Evolutionary conservation across 768 basidiomycete species (phyloP).

Genomic region (Phylloporus arenicola): DNA sequence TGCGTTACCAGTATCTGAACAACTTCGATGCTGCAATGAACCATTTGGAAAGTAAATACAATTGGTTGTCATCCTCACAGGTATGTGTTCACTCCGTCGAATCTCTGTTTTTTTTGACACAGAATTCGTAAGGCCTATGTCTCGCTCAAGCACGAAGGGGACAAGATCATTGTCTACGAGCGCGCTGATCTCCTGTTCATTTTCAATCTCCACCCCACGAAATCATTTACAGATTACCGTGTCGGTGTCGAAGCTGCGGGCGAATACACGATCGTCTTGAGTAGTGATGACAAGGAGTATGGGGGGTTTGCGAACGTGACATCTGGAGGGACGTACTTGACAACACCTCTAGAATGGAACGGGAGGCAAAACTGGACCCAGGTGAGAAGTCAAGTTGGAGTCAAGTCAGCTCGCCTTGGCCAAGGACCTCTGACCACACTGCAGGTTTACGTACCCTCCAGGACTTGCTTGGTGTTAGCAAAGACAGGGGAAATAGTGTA

Average conservation of each 20-base stretch:
- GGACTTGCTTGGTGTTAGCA: constrained; percentile 30
- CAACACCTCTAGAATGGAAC: constrained; percentile 88
- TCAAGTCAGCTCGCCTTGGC: background rate
- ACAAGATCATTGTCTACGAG: constrained; percentile 94
- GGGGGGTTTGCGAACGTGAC: constrained; percentile 86
- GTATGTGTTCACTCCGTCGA: constrained; percentile 34
- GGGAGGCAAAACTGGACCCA: constrained; percentile 86
- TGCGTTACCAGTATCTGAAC: constrained; percentile 94
- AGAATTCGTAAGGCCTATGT: constrained; percentile 63
- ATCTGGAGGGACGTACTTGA: constrained; percentile 60
- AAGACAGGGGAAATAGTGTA: constrained; percentile 3
- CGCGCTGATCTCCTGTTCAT: constrained; percentile 90
- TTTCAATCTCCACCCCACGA: constrained; percentile 94
- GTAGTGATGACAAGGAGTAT: constrained; percentile 80
- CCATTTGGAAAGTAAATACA: constrained; percentile 66
- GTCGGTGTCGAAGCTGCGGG: constrained; percentile 85
- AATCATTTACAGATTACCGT: constrained; percentile 90
- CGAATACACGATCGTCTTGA: constrained; percentile 76
- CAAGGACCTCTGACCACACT: constrained; percentile 1
- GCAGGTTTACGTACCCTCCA: constrained; percentile 30
- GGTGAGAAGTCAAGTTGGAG: constrained; percentile 42
- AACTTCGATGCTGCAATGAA: constrained; percentile 95
- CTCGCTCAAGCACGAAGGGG: constrained; percentile 87
- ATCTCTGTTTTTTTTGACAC: constrained; percentile 7
- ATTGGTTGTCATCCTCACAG: constrained; percentile 81